phyloP scores from a whole-genome alignment of 768 basidiomycete genomes.

The Pisolithus albus region DNA sequence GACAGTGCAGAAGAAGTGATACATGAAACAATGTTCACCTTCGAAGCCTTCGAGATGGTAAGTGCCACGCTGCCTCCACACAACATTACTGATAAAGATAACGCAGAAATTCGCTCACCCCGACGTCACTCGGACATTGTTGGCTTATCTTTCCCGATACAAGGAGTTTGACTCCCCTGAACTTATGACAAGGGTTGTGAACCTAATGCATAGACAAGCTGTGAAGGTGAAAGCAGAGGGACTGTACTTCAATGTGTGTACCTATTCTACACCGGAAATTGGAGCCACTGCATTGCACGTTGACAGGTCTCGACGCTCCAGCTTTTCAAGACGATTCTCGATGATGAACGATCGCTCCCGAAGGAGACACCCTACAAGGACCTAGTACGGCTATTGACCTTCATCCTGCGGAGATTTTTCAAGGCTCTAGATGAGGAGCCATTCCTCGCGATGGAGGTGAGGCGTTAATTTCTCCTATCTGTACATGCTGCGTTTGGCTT shows the following conservation, averaged over 20 bases:
- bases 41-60: conserved; percentile 87
- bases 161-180: conserved; percentile 70
- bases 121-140: conserved; percentile 76
- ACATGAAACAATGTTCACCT: conserved; percentile 84
- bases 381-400: conserved; percentile 77
- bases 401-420: conserved; percentile 88
- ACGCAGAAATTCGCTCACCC: conserved; percentile 82
- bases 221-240: conserved; percentile 90
- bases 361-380: conserved; percentile 77
- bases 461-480: conserved; percentile 27
- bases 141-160: conserved; percentile 79
- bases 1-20: conserved; percentile 58
- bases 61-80: conserved; percentile 21
- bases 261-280: neutral
- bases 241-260: conserved; percentile 84
- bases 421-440: conserved; percentile 79
- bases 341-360: conserved; percentile 73
- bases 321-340: conserved; percentile 82
- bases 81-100: conserved; percentile 13
- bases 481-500: conserved; percentile 8
- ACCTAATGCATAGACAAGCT: conserved; percentile 84
- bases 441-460: conserved; percentile 84
- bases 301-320: conserved; percentile 79
- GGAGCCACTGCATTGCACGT: conserved; percentile 15
- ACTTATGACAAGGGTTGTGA: conserved; percentile 85